Evolutionary conservation across 2,329 filamentous ascomycete species (phyloP).

Genomic region (Colletotrichum echinochloae): DNA sequence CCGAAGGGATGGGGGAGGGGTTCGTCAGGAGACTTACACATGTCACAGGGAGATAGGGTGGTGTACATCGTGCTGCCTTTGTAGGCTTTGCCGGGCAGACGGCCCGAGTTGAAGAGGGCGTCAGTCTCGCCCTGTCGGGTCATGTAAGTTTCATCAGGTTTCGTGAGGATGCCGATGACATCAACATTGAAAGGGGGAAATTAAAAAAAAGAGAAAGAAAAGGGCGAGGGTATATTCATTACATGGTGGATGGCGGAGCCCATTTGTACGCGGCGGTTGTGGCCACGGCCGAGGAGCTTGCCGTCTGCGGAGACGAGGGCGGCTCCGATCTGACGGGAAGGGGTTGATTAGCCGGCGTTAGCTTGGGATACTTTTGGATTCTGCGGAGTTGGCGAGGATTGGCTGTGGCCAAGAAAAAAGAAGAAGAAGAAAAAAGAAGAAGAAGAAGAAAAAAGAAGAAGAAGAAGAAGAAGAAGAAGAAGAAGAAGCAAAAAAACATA

Average conservation of each 20-base stretch:
- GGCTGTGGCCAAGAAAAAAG: no score
- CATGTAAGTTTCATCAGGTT: slow-evolving; percentile 32
- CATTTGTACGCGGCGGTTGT: slow-evolving; percentile 82
- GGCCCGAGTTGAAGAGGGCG: slow-evolving; percentile 79
- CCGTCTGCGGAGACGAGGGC: slow-evolving; percentile 76
- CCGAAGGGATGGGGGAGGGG: neutral
- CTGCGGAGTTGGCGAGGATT: neutral
- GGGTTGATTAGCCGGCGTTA: neutral
- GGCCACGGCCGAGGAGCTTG: slow-evolving; percentile 76
- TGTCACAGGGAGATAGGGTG: slow-evolving; percentile 82
- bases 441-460: no score
- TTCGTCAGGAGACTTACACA: slow-evolving; percentile 63
- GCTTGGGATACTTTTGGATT: neutral
- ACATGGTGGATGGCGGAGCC: slow-evolving; percentile 79
- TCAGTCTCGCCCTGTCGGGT: slow-evolving; percentile 76
- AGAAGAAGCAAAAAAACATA: no score
- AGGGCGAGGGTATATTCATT: slow-evolving; percentile 47
- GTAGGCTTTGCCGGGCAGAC: slow-evolving; percentile 76
- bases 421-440: no score
- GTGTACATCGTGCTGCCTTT: slow-evolving; percentile 82
- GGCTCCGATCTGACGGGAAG: slow-evolving; percentile 56
- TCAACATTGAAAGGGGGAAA: neutral
- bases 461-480: no score
- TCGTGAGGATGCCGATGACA: neutral
- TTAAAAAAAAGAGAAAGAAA: neutral